Base-by-base conservation (phyloP, 192 early-diverging fungal species). In the Geranomyces variabilis region DNA sequence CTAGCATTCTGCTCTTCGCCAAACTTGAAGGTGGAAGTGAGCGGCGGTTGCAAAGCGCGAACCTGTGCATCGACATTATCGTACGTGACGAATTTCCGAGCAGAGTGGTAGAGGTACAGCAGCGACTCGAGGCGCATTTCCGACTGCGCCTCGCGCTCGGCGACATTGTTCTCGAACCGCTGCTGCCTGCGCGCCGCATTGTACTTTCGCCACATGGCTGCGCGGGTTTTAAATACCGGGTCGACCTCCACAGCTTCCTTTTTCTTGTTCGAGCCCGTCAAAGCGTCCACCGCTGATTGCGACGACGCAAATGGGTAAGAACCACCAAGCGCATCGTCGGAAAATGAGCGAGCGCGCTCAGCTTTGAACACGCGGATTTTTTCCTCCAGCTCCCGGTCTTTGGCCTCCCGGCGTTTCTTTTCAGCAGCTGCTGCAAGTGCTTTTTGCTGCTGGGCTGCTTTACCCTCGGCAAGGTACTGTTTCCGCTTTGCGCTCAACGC, bases 11-110 rank as follows among this genome's bases (percentile, higher is more conserved):
- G 58, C 58, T 60, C 29, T 19, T 60, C 28, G 8, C 17, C 31
- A 34, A 60, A 60, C 29, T 17, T 31, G 22, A 34, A 34, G 3
- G 51, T 60, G 6, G 58, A 19, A 7, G 22, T 60, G 58, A 60
- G 29, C 8, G 22, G 17, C 29, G 58, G 22, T 60, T 69, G 67
- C 21, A 70, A 4, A 21, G 74, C 30, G 0, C 46, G 53, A 15
- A 77, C 15, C 59, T 70, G 69, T 14, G 24, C 33, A 56, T 79
- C 77, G 44, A 79, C 9, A 53, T 79, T 79, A 12, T 59, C 57
- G 63, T 79, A 79, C 2, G 77, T 75, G 55, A 79, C 55, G 67
- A 79, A 79, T 55, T 75, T 26, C 1, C 36, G 15, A 17, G 70
- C 51, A 15, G 73, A 56, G 61, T 75, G 73, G 72, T 71, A 79